These are phyloP conservation scores for Coemansia sp. DNA, from an alignment of 192 early-diverging fungal species.

Conservation along the genomic window DNA sequence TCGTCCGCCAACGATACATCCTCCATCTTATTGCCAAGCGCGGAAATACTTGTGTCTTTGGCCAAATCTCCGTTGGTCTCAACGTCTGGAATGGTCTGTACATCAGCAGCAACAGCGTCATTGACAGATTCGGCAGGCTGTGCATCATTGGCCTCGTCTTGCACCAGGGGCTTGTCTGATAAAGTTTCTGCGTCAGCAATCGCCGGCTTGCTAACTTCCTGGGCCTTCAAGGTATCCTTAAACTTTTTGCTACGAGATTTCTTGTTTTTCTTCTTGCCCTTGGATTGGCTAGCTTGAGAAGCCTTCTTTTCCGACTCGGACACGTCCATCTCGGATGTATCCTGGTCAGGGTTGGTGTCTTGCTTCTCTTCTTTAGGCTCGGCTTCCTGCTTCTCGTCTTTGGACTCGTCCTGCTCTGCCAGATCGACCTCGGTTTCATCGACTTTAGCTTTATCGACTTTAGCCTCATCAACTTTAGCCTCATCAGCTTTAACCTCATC, in stretches of 20 bases:
- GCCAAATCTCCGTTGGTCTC: slow-evolving; percentile 7
- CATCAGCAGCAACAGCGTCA: not conserved
- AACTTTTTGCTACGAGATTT: slow-evolving; percentile 38
- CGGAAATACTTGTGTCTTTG: slow-evolving; percentile 23
- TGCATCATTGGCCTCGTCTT: slow-evolving; percentile 3
- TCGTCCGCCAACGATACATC: slow-evolving; percentile 47
- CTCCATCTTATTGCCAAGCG: slow-evolving; percentile 53
- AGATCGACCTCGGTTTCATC: not conserved
- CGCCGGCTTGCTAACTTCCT: slow-evolving; percentile 11
- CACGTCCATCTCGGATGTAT: not conserved
- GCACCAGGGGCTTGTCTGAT: not conserved
- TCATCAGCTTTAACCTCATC: not conserved
- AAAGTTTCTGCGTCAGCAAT: not conserved
- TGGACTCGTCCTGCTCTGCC: not conserved
- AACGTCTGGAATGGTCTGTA: slow-evolving; percentile 1
- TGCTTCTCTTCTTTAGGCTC: not conserved
- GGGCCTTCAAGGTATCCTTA: slow-evolving; percentile 14
- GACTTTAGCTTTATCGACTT: not conserved
- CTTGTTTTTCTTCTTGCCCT: slow-evolving; percentile 49
- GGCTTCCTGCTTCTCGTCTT: not conserved
- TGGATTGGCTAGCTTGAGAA: slow-evolving; percentile 8
- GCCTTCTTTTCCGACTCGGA: slow-evolving; percentile 19
- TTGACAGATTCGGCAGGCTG: not conserved
- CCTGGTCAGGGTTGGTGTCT: not conserved
- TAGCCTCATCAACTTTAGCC: not conserved